These are phyloP conservation scores for Carallia pectinifolia DNA, from an alignment of 345 rosid genomes.

Conservation along the genomic window DNA sequence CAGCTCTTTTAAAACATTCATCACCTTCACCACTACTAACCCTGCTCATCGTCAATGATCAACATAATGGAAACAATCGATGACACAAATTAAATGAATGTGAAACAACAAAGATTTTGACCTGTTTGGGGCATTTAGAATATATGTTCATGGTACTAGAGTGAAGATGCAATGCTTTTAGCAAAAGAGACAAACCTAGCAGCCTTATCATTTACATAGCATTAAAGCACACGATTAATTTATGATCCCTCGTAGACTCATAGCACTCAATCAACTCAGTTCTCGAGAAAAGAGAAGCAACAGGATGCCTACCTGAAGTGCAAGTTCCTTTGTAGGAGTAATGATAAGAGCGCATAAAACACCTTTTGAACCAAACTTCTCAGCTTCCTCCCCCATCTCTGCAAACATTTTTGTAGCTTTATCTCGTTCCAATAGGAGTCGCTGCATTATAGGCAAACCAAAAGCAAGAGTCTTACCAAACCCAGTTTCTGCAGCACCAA, in stretches of 20 bases:
- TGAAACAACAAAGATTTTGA: too few species aligned
- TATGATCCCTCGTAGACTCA: too few species aligned
- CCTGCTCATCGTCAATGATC: too few species aligned
- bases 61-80: too few species aligned
- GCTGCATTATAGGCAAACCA: constrained; percentile 93
- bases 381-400: constrained; percentile 57
- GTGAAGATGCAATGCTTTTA: too few species aligned
- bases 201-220: too few species aligned
- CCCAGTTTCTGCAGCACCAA: constrained; percentile 98
- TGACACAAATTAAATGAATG: too few species aligned
- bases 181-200: too few species aligned
- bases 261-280: neutral
- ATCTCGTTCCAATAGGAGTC: constrained; percentile 79
- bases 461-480: constrained; percentile 99
- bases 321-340: constrained; percentile 95
- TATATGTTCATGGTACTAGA: too few species aligned
- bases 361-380: constrained; percentile 61
- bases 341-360: constrained; percentile 82
- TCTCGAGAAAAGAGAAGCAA: constrained; percentile 18
- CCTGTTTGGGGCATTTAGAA: too few species aligned
- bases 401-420: constrained; percentile 51
- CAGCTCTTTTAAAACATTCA: too few species aligned
- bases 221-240: neutral
- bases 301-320: constrained; percentile 63
- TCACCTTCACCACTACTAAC: too few species aligned